These are phyloP conservation scores for Calocybe gangraenosa DNA, from an alignment of 768 basidiomycete species.

Conservation along the genomic window DNA sequence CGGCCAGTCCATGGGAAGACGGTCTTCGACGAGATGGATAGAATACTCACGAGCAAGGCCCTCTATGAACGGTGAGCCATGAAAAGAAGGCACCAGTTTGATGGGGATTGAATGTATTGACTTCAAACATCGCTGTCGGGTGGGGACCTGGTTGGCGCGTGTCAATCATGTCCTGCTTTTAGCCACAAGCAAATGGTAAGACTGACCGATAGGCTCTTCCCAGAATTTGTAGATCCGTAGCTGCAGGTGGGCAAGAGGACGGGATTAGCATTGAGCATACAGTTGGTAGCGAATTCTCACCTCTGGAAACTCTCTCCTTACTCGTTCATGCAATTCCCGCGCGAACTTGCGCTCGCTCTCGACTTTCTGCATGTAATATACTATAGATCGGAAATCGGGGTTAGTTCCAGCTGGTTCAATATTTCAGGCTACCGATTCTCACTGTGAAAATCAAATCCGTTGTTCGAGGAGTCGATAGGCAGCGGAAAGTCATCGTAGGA, in stretches of 20 bases:
- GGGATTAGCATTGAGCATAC: neutral
- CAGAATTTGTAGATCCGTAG: slow-evolving; percentile 58
- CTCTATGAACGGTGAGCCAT: slow-evolving; percentile 64
- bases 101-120: slow-evolving; percentile 62
- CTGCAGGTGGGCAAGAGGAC: slow-evolving; percentile 25
- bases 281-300: slow-evolving; percentile 24
- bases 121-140: slow-evolving; percentile 69
- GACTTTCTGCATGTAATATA: slow-evolving; percentile 56
- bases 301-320: slow-evolving; percentile 68
- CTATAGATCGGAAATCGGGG: slow-evolving; percentile 27
- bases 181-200: neutral
- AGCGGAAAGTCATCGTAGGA: slow-evolving; percentile 52
- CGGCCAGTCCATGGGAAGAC: neutral
- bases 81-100: slow-evolving; percentile 68
- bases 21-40: too few species aligned
- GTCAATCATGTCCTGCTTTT: neutral
- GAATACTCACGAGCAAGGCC: slow-evolving; percentile 57
- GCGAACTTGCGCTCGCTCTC: slow-evolving; percentile 44
- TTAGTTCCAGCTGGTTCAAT: neutral
- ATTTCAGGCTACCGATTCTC: slow-evolving; percentile 19
- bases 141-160: slow-evolving; percentile 45
- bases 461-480: slow-evolving; percentile 48
- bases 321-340: slow-evolving; percentile 50
- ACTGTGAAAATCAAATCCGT: slow-evolving; percentile 77
- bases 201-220: slow-evolving; percentile 58